Conservation (phyloP, 1,284 basidiomycete genomes). For the Entoloma clypeatum region DNA sequence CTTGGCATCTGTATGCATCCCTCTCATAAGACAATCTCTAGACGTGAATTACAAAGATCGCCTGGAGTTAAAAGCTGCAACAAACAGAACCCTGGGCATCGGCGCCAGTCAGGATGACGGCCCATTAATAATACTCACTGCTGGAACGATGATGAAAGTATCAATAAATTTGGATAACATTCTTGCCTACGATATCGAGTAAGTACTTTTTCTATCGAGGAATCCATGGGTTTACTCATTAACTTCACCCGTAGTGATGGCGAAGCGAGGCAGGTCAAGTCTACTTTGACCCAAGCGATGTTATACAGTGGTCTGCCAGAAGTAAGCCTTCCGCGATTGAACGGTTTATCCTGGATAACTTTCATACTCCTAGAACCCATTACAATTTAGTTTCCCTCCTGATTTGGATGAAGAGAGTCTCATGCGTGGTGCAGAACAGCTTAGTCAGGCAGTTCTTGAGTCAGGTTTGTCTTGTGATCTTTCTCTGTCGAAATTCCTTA, state of each 20-base stretch:
- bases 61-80: slow-evolving; percentile 63
- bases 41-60: slow-evolving; percentile 70
- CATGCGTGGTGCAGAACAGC: slow-evolving; percentile 74
- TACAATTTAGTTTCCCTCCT: slow-evolving; percentile 80
- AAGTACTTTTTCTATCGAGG: slow-evolving; percentile 1
- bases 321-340: slow-evolving; percentile 33
- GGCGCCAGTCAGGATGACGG: slow-evolving; percentile 50
- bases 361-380: slow-evolving; percentile 58
- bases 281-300: slow-evolving; percentile 85
- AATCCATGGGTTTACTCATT: neutral
- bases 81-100: slow-evolving; percentile 67
- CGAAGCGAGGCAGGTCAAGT: slow-evolving; percentile 68
- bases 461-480: slow-evolving; percentile 46
- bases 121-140: slow-evolving; percentile 59
- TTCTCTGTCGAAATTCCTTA: slow-evolving; percentile 1
- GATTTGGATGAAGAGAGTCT: slow-evolving; percentile 77
- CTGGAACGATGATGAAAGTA: slow-evolving; percentile 64
- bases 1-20: neutral
- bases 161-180: slow-evolving; percentile 61
- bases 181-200: slow-evolving; percentile 22
- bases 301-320: slow-evolving; percentile 70
- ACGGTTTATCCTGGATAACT: slow-evolving; percentile 12
- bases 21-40: slow-evolving; percentile 24
- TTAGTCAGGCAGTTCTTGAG: slow-evolving; percentile 70
- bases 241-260: slow-evolving; percentile 44